A percentile compares a stretch with the other conserved stretches of the same genome.
These are phyloP conservation scores for Salvia sclarea DNA, from an alignment of 305 asterid genomes.

Conservation along the genomic window DNA sequence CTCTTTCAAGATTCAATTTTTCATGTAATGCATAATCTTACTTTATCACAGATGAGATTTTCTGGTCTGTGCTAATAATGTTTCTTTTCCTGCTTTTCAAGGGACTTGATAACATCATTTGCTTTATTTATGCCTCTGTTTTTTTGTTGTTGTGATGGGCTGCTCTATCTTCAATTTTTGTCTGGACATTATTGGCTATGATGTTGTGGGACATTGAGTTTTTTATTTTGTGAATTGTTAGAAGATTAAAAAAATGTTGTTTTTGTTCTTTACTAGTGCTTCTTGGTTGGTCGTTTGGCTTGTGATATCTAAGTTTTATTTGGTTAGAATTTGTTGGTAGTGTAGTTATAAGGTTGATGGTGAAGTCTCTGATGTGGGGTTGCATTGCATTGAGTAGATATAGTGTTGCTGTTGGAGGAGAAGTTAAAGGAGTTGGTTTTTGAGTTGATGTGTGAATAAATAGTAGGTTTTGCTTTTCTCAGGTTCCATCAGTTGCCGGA, in stretches of 20 bases:
- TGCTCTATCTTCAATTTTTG: conserved; percentile 6
- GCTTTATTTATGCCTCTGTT: neutral
- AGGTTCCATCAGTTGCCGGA: conserved; percentile 90
- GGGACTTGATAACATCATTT: conserved; percentile 20
- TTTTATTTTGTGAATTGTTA: conserved; percentile 3
- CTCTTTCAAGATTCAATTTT: neutral
- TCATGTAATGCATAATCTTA: conserved; percentile 16
- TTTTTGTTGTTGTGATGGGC: conserved; percentile 23
- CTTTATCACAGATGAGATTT: conserved; percentile 29
- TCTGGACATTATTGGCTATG: conserved; percentile 24
- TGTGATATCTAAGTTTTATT: neutral
- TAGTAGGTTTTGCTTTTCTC: conserved; percentile 27
- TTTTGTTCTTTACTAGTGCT: conserved; percentile 17
- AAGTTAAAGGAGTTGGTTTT: neutral
- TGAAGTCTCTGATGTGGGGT: neutral
- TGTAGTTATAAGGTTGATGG: neutral
- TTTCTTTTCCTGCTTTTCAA: conserved; percentile 7
- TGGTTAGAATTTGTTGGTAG: neutral
- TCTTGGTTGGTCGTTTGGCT: conserved; percentile 10
- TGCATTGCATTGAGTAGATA: neutral
- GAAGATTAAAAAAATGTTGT: neutral
- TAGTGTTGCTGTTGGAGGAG: too few species aligned
- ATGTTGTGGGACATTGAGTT: neutral
- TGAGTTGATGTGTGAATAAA: too few species aligned
- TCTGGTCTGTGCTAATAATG: neutral